Evolutionary conservation across 129 eudicot species (phyloP).

Genomic region (Calendula officinalis): DNA sequence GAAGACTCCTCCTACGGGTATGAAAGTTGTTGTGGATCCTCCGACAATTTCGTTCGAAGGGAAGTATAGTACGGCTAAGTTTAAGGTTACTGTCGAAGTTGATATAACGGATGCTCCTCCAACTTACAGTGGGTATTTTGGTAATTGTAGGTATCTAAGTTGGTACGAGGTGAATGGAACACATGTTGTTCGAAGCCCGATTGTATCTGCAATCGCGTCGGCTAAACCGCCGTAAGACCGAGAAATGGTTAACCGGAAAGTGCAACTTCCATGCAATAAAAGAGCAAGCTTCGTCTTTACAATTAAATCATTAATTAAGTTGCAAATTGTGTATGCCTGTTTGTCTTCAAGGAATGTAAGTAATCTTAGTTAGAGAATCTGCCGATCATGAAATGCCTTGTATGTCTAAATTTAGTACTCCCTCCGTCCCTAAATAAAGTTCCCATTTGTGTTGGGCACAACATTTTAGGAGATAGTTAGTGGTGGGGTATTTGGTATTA

Average conservation of each 20-base stretch:
- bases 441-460: no score
- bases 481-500: no score
- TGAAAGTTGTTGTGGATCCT: constrained; percentile 40
- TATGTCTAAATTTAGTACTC: no score
- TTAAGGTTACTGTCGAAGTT: constrained; percentile 39
- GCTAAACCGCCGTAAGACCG: constrained; percentile 11
- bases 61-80: constrained; percentile 36
- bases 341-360: no score
- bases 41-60: constrained; percentile 26
- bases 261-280: not conserved
- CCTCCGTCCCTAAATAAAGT: no score
- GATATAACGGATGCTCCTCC: constrained; percentile 33
- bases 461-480: no score
- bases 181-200: constrained; percentile 44
- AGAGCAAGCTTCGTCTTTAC: no score
- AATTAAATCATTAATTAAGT: no score
- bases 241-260: not conserved
- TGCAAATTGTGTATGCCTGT: no score
- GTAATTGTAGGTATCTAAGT: constrained; percentile 42
- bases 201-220: constrained; percentile 40
- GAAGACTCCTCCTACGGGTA: constrained; percentile 28
- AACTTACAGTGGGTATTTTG: constrained; percentile 35
- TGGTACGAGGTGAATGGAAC: constrained; percentile 45
- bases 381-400: no score
- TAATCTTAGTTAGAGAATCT: no score